Conservation (phyloP, 805 yeast species). For the Metschnikowia henanensis region DNA sequence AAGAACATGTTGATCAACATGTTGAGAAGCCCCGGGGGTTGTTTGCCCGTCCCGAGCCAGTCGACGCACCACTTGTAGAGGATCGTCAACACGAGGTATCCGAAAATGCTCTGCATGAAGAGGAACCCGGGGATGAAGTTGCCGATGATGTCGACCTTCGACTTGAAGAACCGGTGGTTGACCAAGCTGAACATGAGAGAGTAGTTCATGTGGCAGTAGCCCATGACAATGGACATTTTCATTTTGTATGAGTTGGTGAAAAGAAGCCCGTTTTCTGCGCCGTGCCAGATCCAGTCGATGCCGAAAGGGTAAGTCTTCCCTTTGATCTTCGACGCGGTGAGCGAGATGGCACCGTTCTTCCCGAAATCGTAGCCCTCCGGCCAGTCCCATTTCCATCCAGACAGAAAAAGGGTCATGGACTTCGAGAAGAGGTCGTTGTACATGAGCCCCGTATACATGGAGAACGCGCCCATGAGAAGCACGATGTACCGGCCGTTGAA, state of each 20-base stretch:
- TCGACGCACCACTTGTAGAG: constrained; percentile 74
- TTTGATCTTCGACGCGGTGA: constrained; percentile 44
- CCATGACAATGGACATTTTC: constrained; percentile 76
- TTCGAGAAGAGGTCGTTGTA: constrained; percentile 74
- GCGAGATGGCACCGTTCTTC: constrained; percentile 28
- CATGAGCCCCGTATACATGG: constrained; percentile 72
- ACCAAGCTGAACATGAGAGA: constrained; percentile 68
- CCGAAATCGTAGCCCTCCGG: constrained; percentile 43
- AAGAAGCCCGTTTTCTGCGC: constrained; percentile 68
- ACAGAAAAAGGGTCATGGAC: constrained; percentile 62
- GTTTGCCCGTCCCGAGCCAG: constrained; percentile 60
- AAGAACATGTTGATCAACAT: constrained; percentile 77
- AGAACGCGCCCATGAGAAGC: constrained; percentile 67
- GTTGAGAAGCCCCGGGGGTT: constrained; percentile 72
- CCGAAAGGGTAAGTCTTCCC: constrained; percentile 61
- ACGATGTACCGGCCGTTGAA: constrained; percentile 69
- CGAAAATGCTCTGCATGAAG: constrained; percentile 77
- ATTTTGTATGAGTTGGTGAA: constrained; percentile 75
- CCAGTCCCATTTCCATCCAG: constrained; percentile 66
- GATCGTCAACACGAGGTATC: constrained; percentile 64
- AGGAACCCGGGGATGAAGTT: constrained; percentile 72
- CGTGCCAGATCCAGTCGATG: constrained; percentile 76
- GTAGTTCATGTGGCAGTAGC: constrained; percentile 73
- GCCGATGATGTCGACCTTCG: constrained; percentile 65
- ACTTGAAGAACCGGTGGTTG: constrained; percentile 56